Conservation (phyloP, 345 rosid genomes). For the Theobroma cacao region DNA sequence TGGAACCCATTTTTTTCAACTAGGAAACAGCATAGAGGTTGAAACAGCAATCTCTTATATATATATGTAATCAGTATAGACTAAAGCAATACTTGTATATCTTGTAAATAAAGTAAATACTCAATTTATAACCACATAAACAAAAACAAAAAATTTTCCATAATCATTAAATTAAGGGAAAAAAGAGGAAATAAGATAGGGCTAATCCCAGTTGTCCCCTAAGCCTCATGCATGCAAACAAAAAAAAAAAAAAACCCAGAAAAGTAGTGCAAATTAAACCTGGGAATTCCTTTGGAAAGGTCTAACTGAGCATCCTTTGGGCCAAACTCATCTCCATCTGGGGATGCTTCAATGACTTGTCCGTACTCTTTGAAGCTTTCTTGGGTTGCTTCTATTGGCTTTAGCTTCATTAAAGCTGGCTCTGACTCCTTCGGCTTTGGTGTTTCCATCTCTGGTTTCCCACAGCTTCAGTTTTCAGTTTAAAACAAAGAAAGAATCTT, state of each 20-base stretch:
- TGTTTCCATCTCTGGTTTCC: not conserved
- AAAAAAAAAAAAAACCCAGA: not conserved
- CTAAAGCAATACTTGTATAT: too few relatives aligned
- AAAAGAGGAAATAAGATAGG: too few relatives aligned
- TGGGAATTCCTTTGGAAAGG: conserved; percentile 17
- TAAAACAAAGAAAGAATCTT: not conserved
- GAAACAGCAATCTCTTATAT: too few relatives aligned
- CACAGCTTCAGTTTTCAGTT: not conserved
- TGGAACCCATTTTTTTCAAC: too few relatives aligned
- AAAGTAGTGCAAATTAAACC: not conserved
- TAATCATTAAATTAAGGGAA: too few relatives aligned
- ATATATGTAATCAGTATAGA: too few relatives aligned
- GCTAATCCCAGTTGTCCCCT: not conserved
- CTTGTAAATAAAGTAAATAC: too few relatives aligned
- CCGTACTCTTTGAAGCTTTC: conserved; percentile 15
- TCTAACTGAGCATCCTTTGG: conserved; percentile 14
- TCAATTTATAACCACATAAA: too few relatives aligned
- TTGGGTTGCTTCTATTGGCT: conserved; percentile 10
- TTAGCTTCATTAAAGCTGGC: not conserved
- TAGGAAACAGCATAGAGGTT: too few relatives aligned
- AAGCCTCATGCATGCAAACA: not conserved
- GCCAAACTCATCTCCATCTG: conserved; percentile 10
- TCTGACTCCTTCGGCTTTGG: not conserved
- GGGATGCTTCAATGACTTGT: conserved; percentile 15
- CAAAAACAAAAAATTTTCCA: too few relatives aligned